These are phyloP conservation scores for Naumovozyma baii DNA, from an alignment of 805 yeast species.

Conservation along the genomic window DNA sequence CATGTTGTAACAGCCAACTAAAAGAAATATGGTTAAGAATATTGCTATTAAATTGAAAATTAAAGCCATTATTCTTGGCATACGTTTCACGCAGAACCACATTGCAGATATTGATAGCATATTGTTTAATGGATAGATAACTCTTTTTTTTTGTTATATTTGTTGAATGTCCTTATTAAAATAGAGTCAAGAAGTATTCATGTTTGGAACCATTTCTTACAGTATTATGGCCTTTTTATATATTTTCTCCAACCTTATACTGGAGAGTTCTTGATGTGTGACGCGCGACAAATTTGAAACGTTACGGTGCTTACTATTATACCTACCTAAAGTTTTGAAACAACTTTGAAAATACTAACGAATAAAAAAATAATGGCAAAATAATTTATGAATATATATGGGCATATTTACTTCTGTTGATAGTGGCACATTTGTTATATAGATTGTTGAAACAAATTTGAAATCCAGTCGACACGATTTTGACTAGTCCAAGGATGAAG, in stretches of 20 bases:
- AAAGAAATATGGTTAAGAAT: slow-evolving; percentile 44
- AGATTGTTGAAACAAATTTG: background rate
- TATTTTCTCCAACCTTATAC: too few species aligned
- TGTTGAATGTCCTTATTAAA: background rate
- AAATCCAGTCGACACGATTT: background rate
- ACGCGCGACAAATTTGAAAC: slow-evolving; percentile 1
- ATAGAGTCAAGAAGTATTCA: too few species aligned
- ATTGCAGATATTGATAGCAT: background rate
- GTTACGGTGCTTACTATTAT: too few species aligned
- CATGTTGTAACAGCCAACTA: slow-evolving; percentile 44
- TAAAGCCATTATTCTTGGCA: slow-evolving; percentile 36
- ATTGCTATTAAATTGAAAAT: slow-evolving; percentile 38
- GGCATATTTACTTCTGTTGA: background rate
- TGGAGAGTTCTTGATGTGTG: background rate
- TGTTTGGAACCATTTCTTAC: too few species aligned
- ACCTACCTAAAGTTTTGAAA: too few species aligned
- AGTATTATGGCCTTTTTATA: too few species aligned
- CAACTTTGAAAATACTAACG: background rate
- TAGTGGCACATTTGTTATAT: too few species aligned
- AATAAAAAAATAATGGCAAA: background rate
- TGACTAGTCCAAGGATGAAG: slow-evolving; percentile 93
- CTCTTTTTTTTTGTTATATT: background rate
- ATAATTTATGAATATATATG: background rate
- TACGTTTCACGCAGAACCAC: slow-evolving; percentile 20
- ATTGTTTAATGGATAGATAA: background rate